phyloP scores from a whole-genome alignment of 116 monocot genomes.

The Posidonia oceanica region DNA sequence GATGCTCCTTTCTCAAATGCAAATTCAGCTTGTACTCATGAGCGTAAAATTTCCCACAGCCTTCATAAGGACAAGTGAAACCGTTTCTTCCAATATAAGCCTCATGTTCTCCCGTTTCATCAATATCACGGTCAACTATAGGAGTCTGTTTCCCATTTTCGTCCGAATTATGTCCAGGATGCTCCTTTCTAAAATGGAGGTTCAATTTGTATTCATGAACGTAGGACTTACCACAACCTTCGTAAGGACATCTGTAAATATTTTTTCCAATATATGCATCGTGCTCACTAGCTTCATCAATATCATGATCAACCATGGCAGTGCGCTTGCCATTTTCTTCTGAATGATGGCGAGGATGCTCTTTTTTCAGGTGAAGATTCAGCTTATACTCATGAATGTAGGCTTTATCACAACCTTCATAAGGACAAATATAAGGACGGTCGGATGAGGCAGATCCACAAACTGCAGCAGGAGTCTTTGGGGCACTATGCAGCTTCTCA shows the following conservation, averaged over 20 bases:
- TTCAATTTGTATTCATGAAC: constrained; percentile 88
- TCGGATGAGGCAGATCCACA: constrained; percentile 30
- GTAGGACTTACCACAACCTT: constrained; percentile 72
- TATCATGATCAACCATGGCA: constrained; percentile 4
- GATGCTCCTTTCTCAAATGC: constrained; percentile 70
- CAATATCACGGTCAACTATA: constrained; percentile 1
- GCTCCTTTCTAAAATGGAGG: constrained; percentile 62
- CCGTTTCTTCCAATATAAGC: neutral
- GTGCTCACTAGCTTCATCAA: constrained; percentile 22
- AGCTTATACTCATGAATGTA: constrained; percentile 90
- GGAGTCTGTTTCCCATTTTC: constrained; percentile 18
- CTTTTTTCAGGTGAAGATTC: constrained; percentile 59
- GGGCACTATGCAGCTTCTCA: constrained; percentile 20
- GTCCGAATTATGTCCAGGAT: constrained; percentile 47
- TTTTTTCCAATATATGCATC: constrained; percentile 5
- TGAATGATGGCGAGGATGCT: constrained; percentile 48
- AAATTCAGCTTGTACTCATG: constrained; percentile 87
- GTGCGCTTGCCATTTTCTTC: constrained; percentile 33
- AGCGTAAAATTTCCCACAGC: constrained; percentile 71
- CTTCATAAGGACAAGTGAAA: constrained; percentile 56
- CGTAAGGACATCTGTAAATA: constrained; percentile 50
- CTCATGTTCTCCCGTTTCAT: constrained; percentile 5
- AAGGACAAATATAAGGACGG: constrained; percentile 71
- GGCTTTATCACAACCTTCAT: constrained; percentile 65
- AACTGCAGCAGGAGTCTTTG: constrained; percentile 29